Evolutionary conservation across 2,329 filamentous ascomycete genomes (phyloP).

Genomic region (Colletotrichum tropicicola): DNA sequence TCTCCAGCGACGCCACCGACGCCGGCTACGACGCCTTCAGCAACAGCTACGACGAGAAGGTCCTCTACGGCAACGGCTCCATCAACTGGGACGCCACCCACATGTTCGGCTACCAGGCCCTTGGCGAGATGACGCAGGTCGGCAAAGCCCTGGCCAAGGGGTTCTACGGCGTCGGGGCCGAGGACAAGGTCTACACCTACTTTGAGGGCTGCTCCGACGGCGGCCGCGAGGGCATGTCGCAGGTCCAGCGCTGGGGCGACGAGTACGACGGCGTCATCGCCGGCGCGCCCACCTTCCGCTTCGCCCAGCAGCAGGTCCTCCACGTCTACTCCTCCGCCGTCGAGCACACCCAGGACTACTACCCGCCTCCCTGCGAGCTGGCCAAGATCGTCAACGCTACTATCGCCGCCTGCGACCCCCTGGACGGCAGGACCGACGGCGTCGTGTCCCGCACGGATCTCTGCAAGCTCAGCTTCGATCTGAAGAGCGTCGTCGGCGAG

Average conservation of each 20-base stretch:
- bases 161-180: constrained; percentile 52
- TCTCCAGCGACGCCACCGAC: constrained; percentile 45
- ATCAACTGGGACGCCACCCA: constrained; percentile 23
- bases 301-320: constrained; percentile 53
- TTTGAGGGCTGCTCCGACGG: constrained; percentile 59
- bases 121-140: constrained; percentile 34
- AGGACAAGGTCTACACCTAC: constrained; percentile 56
- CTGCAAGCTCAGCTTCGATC: constrained; percentile 44
- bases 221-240: constrained; percentile 58
- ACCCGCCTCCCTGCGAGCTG: constrained; percentile 54
- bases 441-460: constrained; percentile 39
- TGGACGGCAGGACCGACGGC: constrained; percentile 60
- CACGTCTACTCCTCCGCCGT: constrained; percentile 50
- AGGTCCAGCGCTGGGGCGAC: constrained; percentile 48
- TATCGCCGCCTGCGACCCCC: constrained; percentile 60
- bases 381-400: constrained; percentile 62
- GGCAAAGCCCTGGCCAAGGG: constrained; percentile 55
- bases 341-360: constrained; percentile 44
- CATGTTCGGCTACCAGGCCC: constrained; percentile 15
- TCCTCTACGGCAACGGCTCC: constrained; percentile 43
- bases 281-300: constrained; percentile 55
- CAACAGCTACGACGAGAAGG: constrained; percentile 44
- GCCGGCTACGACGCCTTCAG: constrained; percentile 59
- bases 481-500: constrained; percentile 41
- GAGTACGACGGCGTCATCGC: constrained; percentile 54